phyloP scores from a whole-genome alignment of 2,329 filamentous ascomycete species.

The Aspergillus sp. region DNA sequence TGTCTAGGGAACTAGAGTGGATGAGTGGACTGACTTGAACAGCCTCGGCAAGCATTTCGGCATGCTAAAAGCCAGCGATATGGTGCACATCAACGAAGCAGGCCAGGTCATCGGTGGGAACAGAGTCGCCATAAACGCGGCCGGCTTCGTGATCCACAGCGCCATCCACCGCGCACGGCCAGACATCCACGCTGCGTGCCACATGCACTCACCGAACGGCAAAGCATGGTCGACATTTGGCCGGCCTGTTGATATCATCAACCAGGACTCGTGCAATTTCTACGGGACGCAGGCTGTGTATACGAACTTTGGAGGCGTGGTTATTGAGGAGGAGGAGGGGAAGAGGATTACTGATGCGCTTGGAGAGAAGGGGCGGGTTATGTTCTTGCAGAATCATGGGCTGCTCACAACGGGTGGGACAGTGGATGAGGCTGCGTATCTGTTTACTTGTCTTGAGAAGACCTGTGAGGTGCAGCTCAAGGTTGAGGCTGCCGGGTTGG shows the following conservation, averaged over 20 bases:
- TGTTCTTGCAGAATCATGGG: slow-evolving; percentile 36
- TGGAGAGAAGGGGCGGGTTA: slow-evolving; percentile 17
- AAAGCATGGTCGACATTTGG: slow-evolving; percentile 46
- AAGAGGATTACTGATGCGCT: slow-evolving; percentile 40
- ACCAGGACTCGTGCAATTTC: slow-evolving; percentile 35
- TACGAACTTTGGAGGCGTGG: slow-evolving; percentile 48
- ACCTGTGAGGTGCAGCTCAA: slow-evolving; percentile 67
- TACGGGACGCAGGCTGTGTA: slow-evolving; percentile 35
- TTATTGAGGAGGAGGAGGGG: slow-evolving; percentile 47
- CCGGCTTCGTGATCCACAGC: slow-evolving; percentile 50
- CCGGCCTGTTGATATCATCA: slow-evolving; percentile 44
- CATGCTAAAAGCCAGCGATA: slow-evolving; percentile 45
- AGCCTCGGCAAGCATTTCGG: slow-evolving; percentile 41
- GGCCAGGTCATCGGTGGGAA: slow-evolving; percentile 45
- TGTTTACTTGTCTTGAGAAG: slow-evolving; percentile 66
- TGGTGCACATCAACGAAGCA: slow-evolving; percentile 46
- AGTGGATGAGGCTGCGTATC: slow-evolving; percentile 71
- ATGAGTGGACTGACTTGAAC: not conserved
- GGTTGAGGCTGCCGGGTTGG: slow-evolving; percentile 54
- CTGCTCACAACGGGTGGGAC: slow-evolving; percentile 62
- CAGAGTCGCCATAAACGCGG: slow-evolving; percentile 40
- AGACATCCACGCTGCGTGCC: slow-evolving; percentile 47
- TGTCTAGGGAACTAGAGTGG: too few species aligned
- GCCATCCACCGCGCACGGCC: slow-evolving; percentile 48
- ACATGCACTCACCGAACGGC: slow-evolving; percentile 48